Conservation (phyloP, 495 filamentous ascomycete genomes). For the Melanomma pulvis-pyrius region DNA sequence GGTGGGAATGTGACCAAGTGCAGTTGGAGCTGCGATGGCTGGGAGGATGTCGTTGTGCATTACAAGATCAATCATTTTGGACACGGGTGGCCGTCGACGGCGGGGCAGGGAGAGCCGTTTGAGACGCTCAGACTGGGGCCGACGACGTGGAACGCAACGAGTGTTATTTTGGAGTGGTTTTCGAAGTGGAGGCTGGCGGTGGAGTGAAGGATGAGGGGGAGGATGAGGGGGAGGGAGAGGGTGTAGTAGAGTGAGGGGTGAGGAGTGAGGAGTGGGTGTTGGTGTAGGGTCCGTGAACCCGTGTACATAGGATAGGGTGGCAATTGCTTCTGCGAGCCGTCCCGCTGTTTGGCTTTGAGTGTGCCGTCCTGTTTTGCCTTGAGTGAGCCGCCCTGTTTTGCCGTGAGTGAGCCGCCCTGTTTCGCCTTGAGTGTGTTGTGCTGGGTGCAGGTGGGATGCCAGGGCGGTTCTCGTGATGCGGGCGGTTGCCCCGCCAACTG, state of each 20-base stretch:
- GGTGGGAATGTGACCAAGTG: constrained; percentile 5
- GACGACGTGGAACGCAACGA: constrained; percentile 12
- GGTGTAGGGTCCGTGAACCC: too few relatives aligned
- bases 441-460: neutral
- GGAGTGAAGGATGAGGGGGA: neutral
- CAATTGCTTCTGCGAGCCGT: neutral
- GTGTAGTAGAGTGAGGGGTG: neutral
- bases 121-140: constrained; percentile 4
- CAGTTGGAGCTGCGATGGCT: constrained; percentile 7
- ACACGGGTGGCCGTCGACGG: constrained; percentile 18
- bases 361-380: neutral
- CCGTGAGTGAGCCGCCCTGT: neutral
- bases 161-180: constrained; percentile 9
- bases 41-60: constrained; percentile 1
- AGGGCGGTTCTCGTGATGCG: neutral
- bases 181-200: neutral
- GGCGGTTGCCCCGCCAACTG: neutral
- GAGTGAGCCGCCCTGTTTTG: neutral
- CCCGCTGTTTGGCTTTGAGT: neutral
- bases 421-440: neutral
- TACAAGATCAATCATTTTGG: constrained; percentile 10
- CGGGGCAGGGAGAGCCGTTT: neutral
- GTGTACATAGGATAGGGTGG: too few relatives aligned
- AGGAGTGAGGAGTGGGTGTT: too few relatives aligned
- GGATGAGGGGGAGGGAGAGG: neutral